Conservation (phyloP, 2,329 filamentous ascomycete species). For the Aaosphaeria arxii region DNA sequence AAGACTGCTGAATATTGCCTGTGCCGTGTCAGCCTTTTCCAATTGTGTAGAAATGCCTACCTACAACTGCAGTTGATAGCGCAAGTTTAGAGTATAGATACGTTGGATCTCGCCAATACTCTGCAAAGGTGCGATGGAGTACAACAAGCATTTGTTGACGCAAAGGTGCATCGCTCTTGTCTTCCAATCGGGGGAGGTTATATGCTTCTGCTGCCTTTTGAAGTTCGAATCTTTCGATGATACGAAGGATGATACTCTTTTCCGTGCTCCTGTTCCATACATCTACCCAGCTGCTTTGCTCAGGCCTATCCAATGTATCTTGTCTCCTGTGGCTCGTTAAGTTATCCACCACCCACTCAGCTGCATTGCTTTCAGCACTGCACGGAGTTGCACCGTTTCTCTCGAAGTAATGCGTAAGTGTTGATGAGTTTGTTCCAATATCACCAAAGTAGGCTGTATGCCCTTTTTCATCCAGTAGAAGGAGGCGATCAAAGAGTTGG, state of each 20-base stretch:
- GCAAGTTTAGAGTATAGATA: conserved; percentile 79
- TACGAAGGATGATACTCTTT: not conserved
- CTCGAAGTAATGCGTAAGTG: conserved; percentile 44
- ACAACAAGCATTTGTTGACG: conserved; percentile 61
- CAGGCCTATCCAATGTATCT: not conserved
- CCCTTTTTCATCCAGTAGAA: conserved; percentile 61
- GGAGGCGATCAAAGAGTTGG: conserved; percentile 59
- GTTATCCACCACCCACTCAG: conserved; percentile 37
- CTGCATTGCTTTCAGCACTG: conserved; percentile 47
- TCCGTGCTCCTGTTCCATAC: not conserved
- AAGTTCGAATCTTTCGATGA: not conserved
- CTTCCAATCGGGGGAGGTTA: no score
- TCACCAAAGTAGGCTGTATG: conserved; percentile 64
- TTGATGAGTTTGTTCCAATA: conserved; percentile 33
- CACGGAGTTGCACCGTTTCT: conserved; percentile 46
- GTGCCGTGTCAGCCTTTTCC: no score
- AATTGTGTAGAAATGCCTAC: no score
- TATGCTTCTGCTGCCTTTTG: not conserved
- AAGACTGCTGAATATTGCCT: conserved; percentile 69
- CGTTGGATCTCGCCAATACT: conserved; percentile 81
- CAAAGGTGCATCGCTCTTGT: conserved; percentile 60
- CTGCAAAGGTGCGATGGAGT: conserved; percentile 71
- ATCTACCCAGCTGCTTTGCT: not conserved
- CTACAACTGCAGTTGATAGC: conserved; percentile 52
- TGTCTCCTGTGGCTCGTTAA: no score